Base-by-base conservation (phyloP, 2,329 filamentous ascomycete genomes). In the Curvularia sp. region DNA sequence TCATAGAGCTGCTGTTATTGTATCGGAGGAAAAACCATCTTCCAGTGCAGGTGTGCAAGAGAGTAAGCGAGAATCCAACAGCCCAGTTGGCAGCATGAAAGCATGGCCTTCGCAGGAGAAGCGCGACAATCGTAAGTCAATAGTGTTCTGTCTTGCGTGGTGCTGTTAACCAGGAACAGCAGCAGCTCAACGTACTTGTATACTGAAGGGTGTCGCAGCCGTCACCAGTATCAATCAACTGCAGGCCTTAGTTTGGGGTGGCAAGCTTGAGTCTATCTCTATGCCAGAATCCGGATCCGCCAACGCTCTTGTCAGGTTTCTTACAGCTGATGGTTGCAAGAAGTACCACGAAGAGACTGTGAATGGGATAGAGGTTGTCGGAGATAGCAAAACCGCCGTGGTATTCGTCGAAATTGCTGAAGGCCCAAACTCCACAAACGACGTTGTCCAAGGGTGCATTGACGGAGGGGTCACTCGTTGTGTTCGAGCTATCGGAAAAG, bases 381-480 rank as follows among this genome's bases (percentile, higher is more conserved):
- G 61, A 1, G 56, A 63, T 7, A 46, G 21, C n/a, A 66, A 67
- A n/a, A 69, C 67, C 34, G 48, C 55, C 0, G 18, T 74, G 3
- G 49, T 78, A 30, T 68, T 69, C 15, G 74, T 77, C 3, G 69
- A 77, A 55, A 63, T 64, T 45, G 53, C 60, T 18, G 57, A 64
- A 3, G 67, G 62, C 0, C 70, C 70, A 1, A 69, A 67, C 43
- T 75, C 74, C 3, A 66, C 79, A 57, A 79, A 79, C 55, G 78
- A 79, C 9, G 69, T 79, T 28, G 70, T 83, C 18, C 69, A 70
- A 5, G 76, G 76, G 36, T 77, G 77, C 49, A 74, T 79, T 9
- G 75, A 78, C 1, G 69, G 73, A 1, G 78, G 78, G 1, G 74
- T 76, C 3, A 80, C 81, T 23, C 79, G 82, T 30, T 81, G 80